Conservation (phyloP, 306 rosid genomes). For the Sicyos edulis region DNA sequence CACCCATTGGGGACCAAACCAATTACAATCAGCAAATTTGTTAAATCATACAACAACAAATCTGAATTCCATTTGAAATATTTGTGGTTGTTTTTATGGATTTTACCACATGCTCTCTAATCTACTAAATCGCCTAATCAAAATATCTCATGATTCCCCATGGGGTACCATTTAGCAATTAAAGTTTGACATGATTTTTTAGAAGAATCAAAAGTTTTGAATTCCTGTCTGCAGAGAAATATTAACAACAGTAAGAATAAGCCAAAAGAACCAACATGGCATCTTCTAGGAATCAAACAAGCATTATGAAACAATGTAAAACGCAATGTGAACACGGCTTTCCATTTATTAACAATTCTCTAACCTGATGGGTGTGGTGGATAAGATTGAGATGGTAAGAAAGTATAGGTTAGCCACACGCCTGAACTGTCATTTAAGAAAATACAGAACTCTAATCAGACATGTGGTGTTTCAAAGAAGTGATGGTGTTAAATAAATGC, state of each 20-base stretch:
- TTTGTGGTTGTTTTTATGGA: not conserved
- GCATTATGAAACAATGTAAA: not conserved
- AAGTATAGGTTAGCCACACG: slow-evolving; percentile 98
- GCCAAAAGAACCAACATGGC: not conserved
- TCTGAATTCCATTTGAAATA: not conserved
- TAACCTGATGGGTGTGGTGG: slow-evolving; percentile 89
- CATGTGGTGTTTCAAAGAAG: not conserved
- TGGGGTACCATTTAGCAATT: slow-evolving; percentile 8
- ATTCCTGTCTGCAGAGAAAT: slow-evolving; percentile 2
- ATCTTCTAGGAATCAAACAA: slow-evolving; percentile 4
- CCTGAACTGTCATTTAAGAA: slow-evolving; percentile 74
- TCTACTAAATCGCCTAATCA: not conserved
- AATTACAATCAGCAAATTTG: not conserved
- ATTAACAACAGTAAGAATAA: slow-evolving; percentile 5
- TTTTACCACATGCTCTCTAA: not conserved
- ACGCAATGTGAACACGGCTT: not conserved
- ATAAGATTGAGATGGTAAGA: slow-evolving; percentile 85
- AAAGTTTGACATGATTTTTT: too few relatives aligned
- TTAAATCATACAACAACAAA: not conserved
- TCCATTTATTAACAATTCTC: slow-evolving; percentile 17
- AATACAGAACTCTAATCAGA: slow-evolving; percentile 38
- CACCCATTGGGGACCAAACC: too few relatives aligned
- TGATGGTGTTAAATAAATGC: not conserved
- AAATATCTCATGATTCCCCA: not conserved
- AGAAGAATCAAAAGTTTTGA: not conserved